Conservation (phyloP, 345 rosid genomes). For the Odontarrhena argentea region DNA sequence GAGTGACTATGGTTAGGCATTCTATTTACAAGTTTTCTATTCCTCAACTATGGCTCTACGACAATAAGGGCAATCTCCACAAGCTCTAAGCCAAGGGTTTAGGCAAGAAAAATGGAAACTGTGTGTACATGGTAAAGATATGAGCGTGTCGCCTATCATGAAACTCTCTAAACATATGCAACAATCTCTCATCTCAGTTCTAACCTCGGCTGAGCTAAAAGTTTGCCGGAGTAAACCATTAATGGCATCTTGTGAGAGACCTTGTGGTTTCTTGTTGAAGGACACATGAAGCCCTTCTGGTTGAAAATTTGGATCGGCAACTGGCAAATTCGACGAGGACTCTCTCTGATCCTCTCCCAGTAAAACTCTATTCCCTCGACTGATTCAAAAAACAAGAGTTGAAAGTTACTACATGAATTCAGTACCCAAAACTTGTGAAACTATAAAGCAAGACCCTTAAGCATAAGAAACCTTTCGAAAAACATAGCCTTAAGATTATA, state of each 20-base stretch:
- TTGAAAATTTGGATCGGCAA: conserved; percentile 12
- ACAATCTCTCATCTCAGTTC: conserved; percentile 35
- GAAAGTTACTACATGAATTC: background rate
- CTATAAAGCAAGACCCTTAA: background rate
- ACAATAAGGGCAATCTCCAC: conserved; percentile 96
- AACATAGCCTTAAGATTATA: no score
- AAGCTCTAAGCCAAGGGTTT: conserved; percentile 82
- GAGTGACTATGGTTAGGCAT: conserved; percentile 18
- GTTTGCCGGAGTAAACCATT: conserved; percentile 52
- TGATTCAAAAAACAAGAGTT: conserved; percentile 4
- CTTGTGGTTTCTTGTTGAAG: conserved; percentile 65
- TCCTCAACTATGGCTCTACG: conserved; percentile 48
- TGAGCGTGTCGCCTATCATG: conserved; percentile 58
- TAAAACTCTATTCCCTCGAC: conserved; percentile 31
- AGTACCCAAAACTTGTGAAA: background rate
- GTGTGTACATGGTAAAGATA: conserved; percentile 64
- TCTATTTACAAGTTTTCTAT: conserved; percentile 24
- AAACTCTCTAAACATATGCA: conserved; percentile 88
- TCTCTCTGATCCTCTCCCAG: conserved; percentile 32
- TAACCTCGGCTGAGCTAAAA: conserved; percentile 43
- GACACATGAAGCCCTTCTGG: conserved; percentile 41
- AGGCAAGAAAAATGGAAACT: conserved; percentile 76
- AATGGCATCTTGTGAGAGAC: conserved; percentile 61
- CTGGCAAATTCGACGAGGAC: background rate
- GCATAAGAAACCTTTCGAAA: no score